These are phyloP conservation scores for Clausena lansium DNA, from an alignment of 345 rosid species.

Conservation along the genomic window DNA sequence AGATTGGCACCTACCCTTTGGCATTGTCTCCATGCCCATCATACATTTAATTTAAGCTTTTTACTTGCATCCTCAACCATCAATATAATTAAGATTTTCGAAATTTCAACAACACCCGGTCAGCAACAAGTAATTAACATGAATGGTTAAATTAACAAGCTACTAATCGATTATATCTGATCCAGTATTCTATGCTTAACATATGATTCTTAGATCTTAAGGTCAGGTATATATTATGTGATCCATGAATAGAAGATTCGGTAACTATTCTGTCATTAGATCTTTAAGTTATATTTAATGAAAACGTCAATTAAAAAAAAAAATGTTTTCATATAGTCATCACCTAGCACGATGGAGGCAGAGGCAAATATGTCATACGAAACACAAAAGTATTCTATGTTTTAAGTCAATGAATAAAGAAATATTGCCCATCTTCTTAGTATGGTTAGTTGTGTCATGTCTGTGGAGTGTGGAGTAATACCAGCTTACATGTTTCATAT, in stretches of 20 bases:
- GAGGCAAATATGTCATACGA: background rate
- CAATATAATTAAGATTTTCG: no score
- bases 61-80: background rate
- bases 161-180: background rate
- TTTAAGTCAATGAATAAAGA: background rate
- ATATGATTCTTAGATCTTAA: background rate
- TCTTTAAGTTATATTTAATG: background rate
- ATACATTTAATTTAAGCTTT: no score
- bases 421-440: background rate
- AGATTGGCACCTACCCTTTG: constrained; percentile 17
- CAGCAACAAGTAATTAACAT: background rate
- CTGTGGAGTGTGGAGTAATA: background rate
- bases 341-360: background rate
- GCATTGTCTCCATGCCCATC: background rate
- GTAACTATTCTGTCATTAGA: background rate
- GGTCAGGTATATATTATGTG: background rate
- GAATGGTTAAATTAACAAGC: background rate
- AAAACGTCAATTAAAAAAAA: background rate
- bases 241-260: background rate
- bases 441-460: constrained; percentile 7
- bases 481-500: background rate
- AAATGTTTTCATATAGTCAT: background rate
- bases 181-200: background rate
- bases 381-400: background rate
- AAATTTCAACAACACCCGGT: background rate